Conservation (phyloP, 176 grass and related monocot genomes). For the Oryza longistaminata region DNA sequence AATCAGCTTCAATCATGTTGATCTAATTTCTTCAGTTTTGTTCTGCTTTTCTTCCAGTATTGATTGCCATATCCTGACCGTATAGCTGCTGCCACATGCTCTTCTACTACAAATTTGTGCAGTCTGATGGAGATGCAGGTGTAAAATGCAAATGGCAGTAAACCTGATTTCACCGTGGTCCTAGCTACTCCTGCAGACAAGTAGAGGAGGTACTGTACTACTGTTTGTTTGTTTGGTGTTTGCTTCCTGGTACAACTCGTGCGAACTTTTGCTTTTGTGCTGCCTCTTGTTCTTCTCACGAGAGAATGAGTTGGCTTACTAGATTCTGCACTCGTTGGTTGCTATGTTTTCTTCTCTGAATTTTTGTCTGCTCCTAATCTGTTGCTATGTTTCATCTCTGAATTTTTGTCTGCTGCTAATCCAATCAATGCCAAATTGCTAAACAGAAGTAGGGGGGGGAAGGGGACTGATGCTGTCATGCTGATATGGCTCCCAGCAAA, state of each 20-base stretch:
- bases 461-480: background rate
- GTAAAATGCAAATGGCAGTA: background rate
- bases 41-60: background rate
- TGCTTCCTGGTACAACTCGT: constrained; percentile 1
- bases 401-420: background rate
- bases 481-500: background rate
- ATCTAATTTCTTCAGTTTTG: background rate
- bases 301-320: constrained; percentile 21
- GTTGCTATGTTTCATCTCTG: background rate
- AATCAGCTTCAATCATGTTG: background rate
- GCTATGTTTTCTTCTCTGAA: background rate
- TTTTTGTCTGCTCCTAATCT: background rate
- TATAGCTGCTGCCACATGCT: constrained; percentile 26
- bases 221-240: background rate
- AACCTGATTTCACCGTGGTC: constrained; percentile 5
- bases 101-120: background rate
- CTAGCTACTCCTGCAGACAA: constrained; percentile 12
- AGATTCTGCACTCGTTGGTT: constrained; percentile 6
- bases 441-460: background rate
- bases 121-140: background rate
- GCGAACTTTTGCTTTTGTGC: constrained; percentile 14
- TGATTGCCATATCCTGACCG: background rate
- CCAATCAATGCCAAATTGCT: constrained; percentile 6
- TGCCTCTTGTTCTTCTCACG: background rate
- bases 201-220: background rate